phyloP scores from a whole-genome alignment of 2,329 filamentous ascomycete species.

The Nemania sp. region DNA sequence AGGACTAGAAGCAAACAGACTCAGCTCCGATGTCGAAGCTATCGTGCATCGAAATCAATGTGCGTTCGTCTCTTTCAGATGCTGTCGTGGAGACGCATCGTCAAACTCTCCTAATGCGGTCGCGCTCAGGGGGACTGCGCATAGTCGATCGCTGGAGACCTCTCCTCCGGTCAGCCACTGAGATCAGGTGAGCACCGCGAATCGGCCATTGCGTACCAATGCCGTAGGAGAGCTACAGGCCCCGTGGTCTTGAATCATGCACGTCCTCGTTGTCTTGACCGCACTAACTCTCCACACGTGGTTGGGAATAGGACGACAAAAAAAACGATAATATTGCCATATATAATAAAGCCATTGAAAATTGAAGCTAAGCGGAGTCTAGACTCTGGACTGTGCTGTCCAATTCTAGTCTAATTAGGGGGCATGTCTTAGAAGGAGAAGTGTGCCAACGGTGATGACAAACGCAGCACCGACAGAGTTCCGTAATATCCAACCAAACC shows the following conservation, averaged over 20 bases:
- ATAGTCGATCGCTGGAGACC: slow-evolving; percentile 26
- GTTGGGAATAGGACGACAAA: background rate
- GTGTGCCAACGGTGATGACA: too few relatives aligned
- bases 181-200: slow-evolving; percentile 21
- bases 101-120: slow-evolving; percentile 15
- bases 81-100: slow-evolving; percentile 24
- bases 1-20: background rate
- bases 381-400: background rate
- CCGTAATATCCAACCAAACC: background rate
- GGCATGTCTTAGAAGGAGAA: too few relatives aligned
- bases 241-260: slow-evolving; percentile 34
- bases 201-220: slow-evolving; percentile 30
- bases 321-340: background rate
- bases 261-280: slow-evolving; percentile 15
- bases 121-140: slow-evolving; percentile 11
- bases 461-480: background rate
- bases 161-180: slow-evolving; percentile 11
- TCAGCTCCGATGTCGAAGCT: slow-evolving; percentile 35
- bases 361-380: background rate
- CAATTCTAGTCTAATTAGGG: too few relatives aligned
- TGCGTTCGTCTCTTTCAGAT: background rate
- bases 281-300: slow-evolving; percentile 12
- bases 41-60: slow-evolving; percentile 2
- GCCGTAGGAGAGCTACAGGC: slow-evolving; percentile 14
- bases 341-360: background rate